A percentile compares a stretch with the other conserved stretches of the same genome.
Conservation (phyloP, 352 stramenopile species). For the Pythium aphanidermatum region DNA sequence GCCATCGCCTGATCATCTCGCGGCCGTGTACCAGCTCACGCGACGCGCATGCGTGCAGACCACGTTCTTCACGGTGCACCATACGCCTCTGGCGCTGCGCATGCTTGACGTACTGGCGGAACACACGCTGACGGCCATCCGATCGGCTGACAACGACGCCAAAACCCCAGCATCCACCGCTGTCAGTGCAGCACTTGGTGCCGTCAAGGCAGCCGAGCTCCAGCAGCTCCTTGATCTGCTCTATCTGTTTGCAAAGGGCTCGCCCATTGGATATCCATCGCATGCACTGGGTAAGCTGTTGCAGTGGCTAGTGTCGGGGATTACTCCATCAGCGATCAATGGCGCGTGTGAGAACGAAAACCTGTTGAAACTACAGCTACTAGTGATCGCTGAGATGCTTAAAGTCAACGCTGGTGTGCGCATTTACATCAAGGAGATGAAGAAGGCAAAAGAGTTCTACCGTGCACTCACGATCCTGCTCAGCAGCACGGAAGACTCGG, state of each 20-base stretch:
- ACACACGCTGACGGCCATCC: constrained; percentile 20
- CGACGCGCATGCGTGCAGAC: constrained; percentile 32
- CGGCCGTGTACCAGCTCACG: constrained; percentile 36
- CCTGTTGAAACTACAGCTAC: constrained; percentile 58
- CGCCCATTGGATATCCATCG: constrained; percentile 62
- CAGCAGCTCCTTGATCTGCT: constrained; percentile 56
- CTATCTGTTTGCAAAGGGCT: constrained; percentile 46
- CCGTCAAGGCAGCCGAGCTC: constrained; percentile 3
- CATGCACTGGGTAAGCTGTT: constrained; percentile 61
- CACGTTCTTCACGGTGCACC: constrained; percentile 38
- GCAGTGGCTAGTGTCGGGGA: constrained; percentile 47
- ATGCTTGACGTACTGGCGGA: constrained; percentile 57
- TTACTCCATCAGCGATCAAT: constrained; percentile 37
- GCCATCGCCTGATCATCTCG: constrained; percentile 24
- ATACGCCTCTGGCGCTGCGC: constrained; percentile 37
- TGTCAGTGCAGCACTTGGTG: neutral
- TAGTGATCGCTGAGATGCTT: constrained; percentile 61
- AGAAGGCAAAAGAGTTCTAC: constrained; percentile 76
- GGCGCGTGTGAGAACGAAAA: constrained; percentile 38
- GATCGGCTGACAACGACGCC: constrained; percentile 4
- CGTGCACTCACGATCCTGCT: constrained; percentile 75
- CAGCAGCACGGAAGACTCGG: constrained; percentile 68
- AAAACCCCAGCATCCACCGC: constrained; percentile 11
- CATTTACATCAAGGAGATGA: constrained; percentile 76
- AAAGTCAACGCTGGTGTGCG: constrained; percentile 64